Evolutionary conservation across 257 asterid species (phyloP).

Genomic region (Jacaranda copaia): DNA sequence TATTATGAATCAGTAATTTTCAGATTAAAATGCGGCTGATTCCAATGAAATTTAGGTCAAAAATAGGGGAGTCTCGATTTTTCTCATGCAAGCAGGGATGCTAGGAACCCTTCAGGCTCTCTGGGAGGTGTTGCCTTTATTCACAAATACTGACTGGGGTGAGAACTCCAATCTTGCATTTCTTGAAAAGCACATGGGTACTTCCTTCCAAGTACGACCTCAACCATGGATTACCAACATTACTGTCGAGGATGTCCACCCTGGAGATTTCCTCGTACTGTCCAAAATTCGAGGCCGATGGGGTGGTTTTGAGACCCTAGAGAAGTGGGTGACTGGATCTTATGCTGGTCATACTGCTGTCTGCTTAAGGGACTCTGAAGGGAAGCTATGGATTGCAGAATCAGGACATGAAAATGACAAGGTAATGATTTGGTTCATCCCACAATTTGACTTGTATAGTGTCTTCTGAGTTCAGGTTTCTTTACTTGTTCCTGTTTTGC

Average conservation of each 20-base stretch:
- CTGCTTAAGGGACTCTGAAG: constrained; percentile 70
- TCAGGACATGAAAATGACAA: constrained; percentile 74
- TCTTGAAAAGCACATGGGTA: constrained; percentile 69
- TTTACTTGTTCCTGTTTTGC: neutral
- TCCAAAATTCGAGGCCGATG: constrained; percentile 76
- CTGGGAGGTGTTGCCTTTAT: constrained; percentile 81
- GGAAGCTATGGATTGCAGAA: constrained; percentile 83
- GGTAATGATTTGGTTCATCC: constrained; percentile 43
- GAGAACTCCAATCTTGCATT: constrained; percentile 66
- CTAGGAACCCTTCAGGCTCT: constrained; percentile 68
- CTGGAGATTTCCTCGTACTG: constrained; percentile 76
- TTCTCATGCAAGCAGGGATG: constrained; percentile 79
- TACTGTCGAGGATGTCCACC: constrained; percentile 57
- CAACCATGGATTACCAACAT: constrained; percentile 73
- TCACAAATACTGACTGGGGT: constrained; percentile 61
- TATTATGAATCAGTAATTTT: constrained; percentile 5
- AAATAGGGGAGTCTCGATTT: constrained; percentile 64
- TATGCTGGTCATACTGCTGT: constrained; percentile 81
- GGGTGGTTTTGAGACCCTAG: constrained; percentile 83
- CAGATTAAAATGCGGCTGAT: neutral
- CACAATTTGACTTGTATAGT: neutral
- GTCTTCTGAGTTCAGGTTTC: neutral
- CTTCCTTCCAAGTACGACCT: constrained; percentile 68
- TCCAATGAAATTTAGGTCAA: constrained; percentile 52
- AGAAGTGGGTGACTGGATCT: constrained; percentile 82